These are phyloP conservation scores for Trypanosoma congolense DNA, from an alignment of 208 protist species.

Conservation along the genomic window DNA sequence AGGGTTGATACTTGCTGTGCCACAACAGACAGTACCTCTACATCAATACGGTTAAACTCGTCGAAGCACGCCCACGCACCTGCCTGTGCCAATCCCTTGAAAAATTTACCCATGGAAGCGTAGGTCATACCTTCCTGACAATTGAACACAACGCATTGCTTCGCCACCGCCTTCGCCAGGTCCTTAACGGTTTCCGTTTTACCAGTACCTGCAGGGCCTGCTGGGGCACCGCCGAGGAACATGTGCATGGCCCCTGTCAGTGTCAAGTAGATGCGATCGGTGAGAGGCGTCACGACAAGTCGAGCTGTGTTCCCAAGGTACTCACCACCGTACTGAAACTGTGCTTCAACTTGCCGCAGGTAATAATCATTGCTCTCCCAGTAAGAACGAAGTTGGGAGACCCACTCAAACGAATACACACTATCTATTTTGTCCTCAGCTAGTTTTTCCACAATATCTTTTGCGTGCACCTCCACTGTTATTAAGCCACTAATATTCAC, in stretches of 20 bases:
- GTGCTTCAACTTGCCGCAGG: constrained; percentile 88
- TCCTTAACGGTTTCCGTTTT: constrained; percentile 98
- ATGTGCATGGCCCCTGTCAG: constrained; percentile 95
- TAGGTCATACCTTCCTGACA: constrained; percentile 96
- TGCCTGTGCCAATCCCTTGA: constrained; percentile 93
- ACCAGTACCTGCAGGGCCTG: constrained; percentile 90
- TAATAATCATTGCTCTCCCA: constrained; percentile 93
- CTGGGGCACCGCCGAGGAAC: constrained; percentile 92
- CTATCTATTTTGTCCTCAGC: constrained; percentile 73
- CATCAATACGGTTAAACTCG: constrained; percentile 98
- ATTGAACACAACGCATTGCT: constrained; percentile 98
- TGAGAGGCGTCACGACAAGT: constrained; percentile 96
- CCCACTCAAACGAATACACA: constrained; percentile 94
- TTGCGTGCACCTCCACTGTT: constrained; percentile 94
- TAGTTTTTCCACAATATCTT: constrained; percentile 93
- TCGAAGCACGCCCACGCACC: constrained; percentile 98
- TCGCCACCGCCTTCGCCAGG: constrained; percentile 95
- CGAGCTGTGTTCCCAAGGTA: constrained; percentile 96
- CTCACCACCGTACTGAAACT: constrained; percentile 94
- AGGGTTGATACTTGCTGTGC: constrained; percentile 95
- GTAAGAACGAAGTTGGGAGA: constrained; percentile 95
- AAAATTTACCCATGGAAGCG: constrained; percentile 97
- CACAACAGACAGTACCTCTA: constrained; percentile 96
- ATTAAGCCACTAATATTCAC: constrained; percentile 94
- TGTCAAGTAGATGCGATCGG: constrained; percentile 96